Conservation (phyloP, 2,329 filamentous ascomycete genomes). For the Aaosphaeria pasadenensis region DNA sequence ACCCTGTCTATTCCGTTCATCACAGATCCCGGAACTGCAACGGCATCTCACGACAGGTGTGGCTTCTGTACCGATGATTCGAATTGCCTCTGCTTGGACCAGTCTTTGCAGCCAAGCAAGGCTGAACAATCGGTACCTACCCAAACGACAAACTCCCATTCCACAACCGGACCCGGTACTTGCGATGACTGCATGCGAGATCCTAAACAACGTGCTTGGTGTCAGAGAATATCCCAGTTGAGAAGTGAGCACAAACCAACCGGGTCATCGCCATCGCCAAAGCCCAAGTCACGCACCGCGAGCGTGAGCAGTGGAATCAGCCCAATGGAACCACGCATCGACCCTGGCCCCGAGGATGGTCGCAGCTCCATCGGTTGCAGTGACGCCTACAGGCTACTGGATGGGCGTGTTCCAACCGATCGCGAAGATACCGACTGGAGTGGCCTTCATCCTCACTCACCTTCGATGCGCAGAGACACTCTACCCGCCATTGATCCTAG, state of each 20-base stretch:
- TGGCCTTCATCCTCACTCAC: slow-evolving; percentile 24
- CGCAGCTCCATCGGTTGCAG: slow-evolving; percentile 27
- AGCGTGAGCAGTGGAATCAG: slow-evolving; percentile 18
- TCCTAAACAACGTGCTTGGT: slow-evolving; percentile 34
- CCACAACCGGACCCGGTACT: slow-evolving; percentile 25
- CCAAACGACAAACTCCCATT: neutral
- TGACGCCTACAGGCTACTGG: slow-evolving; percentile 33
- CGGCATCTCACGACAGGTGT: slow-evolving; percentile 16
- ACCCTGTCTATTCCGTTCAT: slow-evolving; percentile 18
- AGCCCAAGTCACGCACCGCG: slow-evolving; percentile 17
- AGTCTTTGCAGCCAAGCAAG: neutral
- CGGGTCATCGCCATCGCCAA: slow-evolving; percentile 1
- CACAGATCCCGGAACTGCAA: slow-evolving; percentile 9
- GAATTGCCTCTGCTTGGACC: slow-evolving; percentile 28
- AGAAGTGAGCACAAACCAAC: slow-evolving; percentile 10
- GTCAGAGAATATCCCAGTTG: slow-evolving; percentile 30
- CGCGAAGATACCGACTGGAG: slow-evolving; percentile 29
- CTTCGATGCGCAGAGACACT: slow-evolving; percentile 9
- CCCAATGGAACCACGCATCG: slow-evolving; percentile 24
- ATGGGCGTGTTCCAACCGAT: slow-evolving; percentile 31
- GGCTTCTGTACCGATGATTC: slow-evolving; percentile 32
- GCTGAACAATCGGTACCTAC: neutral
- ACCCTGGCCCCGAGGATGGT: slow-evolving; percentile 10
- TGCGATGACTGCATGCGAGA: slow-evolving; percentile 34
- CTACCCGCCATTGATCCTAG: slow-evolving; percentile 19